These are phyloP conservation scores for Byssothecium circinans DNA, from an alignment of 2,329 filamentous ascomycete genomes.

Conservation along the genomic window DNA sequence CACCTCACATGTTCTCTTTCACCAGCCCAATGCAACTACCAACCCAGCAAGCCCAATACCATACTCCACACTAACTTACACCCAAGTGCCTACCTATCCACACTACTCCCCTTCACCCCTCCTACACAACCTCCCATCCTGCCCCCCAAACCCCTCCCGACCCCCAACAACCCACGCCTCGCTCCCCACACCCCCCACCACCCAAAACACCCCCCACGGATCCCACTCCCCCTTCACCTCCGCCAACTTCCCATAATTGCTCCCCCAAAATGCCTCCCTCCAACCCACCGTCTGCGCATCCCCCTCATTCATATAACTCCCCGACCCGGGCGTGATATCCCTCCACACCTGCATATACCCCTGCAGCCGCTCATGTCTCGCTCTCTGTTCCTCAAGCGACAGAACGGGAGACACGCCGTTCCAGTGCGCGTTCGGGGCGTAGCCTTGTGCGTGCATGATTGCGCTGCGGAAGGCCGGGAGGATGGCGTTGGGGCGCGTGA, in stretches of 20 bases:
- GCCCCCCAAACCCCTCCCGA: conserved; percentile 19
- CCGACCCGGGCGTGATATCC: conserved; percentile 22
- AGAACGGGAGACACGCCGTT: conserved; percentile 13
- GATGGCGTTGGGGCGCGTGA: conserved; percentile 22
- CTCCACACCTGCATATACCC: conserved; percentile 27
- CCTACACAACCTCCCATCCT: conserved; percentile 32
- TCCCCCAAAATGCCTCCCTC: conserved; percentile 27
- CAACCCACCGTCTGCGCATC: conserved; percentile 31
- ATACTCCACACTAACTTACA: too few relatives aligned
- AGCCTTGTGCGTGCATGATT: conserved; percentile 28
- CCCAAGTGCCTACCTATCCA: too few relatives aligned
- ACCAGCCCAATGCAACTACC: too few relatives aligned
- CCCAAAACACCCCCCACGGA: conserved; percentile 31
- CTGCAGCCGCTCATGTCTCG: conserved; percentile 19
- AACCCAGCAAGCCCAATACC: too few relatives aligned
- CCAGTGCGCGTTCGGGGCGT: conserved; percentile 20
- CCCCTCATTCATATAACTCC: conserved; percentile 33
- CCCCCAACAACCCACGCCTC: conserved; percentile 29
- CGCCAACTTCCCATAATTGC: conserved; percentile 24
- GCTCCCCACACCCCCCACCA: conserved; percentile 22
- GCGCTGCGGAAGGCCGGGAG: conserved; percentile 26
- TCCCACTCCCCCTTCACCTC: conserved; percentile 25
- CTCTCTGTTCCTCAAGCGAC: neutral
- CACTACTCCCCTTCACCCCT: too few relatives aligned
- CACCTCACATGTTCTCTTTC: too few relatives aligned